Base-by-base conservation (phyloP, 169 alveolate species). In the Blepharisma undulans region DNA sequence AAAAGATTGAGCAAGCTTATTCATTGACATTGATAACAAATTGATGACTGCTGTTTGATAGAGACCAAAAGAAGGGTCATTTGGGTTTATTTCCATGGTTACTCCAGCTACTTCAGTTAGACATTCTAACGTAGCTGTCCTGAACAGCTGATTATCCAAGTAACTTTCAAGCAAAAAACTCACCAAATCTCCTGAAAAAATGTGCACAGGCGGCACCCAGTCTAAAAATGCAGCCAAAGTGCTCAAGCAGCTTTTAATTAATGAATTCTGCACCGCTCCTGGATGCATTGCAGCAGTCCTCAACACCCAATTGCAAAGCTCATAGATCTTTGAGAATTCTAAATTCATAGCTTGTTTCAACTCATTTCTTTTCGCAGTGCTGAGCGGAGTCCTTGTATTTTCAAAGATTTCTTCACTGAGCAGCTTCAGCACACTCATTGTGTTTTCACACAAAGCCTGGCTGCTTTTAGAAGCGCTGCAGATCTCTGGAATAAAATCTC, bases 371-470 rank as follows among this genome's bases (percentile, higher is more conserved):
- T 96, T 82, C 78, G 91, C 72, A 4, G 96, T 77, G 19, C 97
- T 95, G 78, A 97, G 76, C 22, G 94, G 91, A 82, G 93, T 93
- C 88, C 96, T 97, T 84, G 96, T 92, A 92, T 94, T 96, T 85
- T 95, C 96, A 89, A 96, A 96, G 5, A 96, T 96, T 93, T 98
- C 99, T 93, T 98, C 99, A 93, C 99, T 98, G 90, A 99, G 96
- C 97, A 99, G 97, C 93, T 98, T 98, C 36, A 99, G 97, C 71
- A 99, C 93, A 84, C 98, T 97, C 98, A 99, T 96, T 91, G 99
- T 99, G 95, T 99, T 99, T 95, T 99, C 99, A 93, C 99, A 99
- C 8, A 99, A 95, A 92, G 97, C 94, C 93, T 99, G 99, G 87
- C 98, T 97, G 22, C 98, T 95, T 93, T 97, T 98, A 88, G 99